Conservation (phyloP, 306 rosid genomes). For the barrel medic (Medicago truncatula) region MtrunA17r5.0-ANR NC_053044.1:32441001-32441500, state of each 20-base stretch:
- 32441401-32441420: no score
- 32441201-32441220: background rate
- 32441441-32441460: no score
- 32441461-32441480: no score
- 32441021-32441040: conserved; percentile 1
- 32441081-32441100: background rate
- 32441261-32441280: conserved; percentile 3
- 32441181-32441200: background rate
- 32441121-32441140: background rate
- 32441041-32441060: background rate
- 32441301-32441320: background rate
- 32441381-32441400: no score
- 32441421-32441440: no score
- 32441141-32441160: background rate
- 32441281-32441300: background rate
- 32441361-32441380: no score
- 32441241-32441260: background rate
- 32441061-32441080: background rate
- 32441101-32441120: background rate
- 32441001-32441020: conserved; percentile 3
- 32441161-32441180: background rate
- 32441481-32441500: no score
- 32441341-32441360: no score
- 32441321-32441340: no score
- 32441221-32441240: background rate